These are phyloP conservation scores for Melastoma malabathricum DNA, from an alignment of 345 rosid genomes.

Conservation along the genomic window DNA sequence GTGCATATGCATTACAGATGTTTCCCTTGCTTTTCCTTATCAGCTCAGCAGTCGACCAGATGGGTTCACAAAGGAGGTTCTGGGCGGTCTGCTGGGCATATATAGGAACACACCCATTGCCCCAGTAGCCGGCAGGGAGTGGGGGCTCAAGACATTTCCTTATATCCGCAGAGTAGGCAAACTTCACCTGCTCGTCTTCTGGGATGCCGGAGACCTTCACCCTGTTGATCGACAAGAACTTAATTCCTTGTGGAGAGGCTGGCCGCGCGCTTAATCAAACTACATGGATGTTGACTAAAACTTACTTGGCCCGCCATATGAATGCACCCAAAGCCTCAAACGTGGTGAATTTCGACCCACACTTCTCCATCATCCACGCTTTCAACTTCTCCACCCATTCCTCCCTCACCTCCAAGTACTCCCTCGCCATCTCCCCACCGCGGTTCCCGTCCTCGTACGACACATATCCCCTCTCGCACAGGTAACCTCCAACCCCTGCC, in stretches of 20 bases:
- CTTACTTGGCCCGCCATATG: constrained; percentile 89
- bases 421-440: constrained; percentile 31
- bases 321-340: constrained; percentile 84
- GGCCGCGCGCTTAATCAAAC: fast-evolving
- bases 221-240: neutral
- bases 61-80: constrained; percentile 44
- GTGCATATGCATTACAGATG: constrained; percentile 48
- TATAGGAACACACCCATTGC: constrained; percentile 74
- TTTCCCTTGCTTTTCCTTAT: constrained; percentile 65
- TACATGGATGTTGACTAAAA: neutral
- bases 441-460: constrained; percentile 25
- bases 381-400: constrained; percentile 56
- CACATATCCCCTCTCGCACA: constrained; percentile 25
- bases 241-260: neutral
- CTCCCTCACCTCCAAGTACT: constrained; percentile 45
- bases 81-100: constrained; percentile 39
- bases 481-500: constrained; percentile 36
- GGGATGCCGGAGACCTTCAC: constrained; percentile 23
- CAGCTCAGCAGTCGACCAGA: constrained; percentile 63
- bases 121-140: constrained; percentile 67
- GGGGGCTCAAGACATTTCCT: constrained; percentile 52
- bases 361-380: constrained; percentile 27
- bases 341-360: constrained; percentile 57
- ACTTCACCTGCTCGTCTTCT: constrained; percentile 39
- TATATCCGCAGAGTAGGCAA: constrained; percentile 51